Base-by-base conservation (phyloP, 2,329 filamentous ascomycete species). In the Talaromyces sp. region DNA sequence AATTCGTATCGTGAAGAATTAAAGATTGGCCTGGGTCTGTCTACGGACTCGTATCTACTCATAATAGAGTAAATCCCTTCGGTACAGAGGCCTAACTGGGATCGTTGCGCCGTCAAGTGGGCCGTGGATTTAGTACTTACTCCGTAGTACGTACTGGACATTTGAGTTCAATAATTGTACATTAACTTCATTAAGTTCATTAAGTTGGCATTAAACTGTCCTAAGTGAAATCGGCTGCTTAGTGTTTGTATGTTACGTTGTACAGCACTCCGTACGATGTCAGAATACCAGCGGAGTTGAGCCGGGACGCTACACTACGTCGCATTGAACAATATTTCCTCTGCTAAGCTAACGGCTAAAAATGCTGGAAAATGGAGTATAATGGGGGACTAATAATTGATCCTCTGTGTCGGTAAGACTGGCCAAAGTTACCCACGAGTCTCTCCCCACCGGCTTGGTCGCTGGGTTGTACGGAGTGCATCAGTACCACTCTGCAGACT, bases 161-260 rank as follows among this genome's bases (percentile, higher is more conserved):
- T 38, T 43, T 58, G 34, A 58, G 34, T 58, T 58, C 56, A 40
- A 31, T 54, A 58, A 58, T 58, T 17, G 22, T 54, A 54, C 51
- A 43, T 43, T 58, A 58, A 58, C 56, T 43, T 58, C 34, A 58
- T 43, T 36, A 56, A 36, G 29, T 43, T 58, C 34, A 58, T 43
- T 36, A 56, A 36, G 29, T 36, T 56, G 13, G 17, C 29, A 47
- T 25, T 56, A 31, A 56, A 7, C 5, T 49, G 45, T 4, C 17
- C 27, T 17, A n/a, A 34, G 31, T 29, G 17, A 31, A 31, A n/a
- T n/a, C 25, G 27, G 15, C 49, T 31, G 22, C 47, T 17, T 25
- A 29, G 22, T 17, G 47, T 29, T 51, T 13, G 25, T 49, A 17
- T 17, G 47, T 27, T 49, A 49, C 47, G 47, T 29, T 15, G 25